Evolutionary conservation across 331 rosid genomes (phyloP).

Genomic region (Telfairia occidentalis): DNA sequence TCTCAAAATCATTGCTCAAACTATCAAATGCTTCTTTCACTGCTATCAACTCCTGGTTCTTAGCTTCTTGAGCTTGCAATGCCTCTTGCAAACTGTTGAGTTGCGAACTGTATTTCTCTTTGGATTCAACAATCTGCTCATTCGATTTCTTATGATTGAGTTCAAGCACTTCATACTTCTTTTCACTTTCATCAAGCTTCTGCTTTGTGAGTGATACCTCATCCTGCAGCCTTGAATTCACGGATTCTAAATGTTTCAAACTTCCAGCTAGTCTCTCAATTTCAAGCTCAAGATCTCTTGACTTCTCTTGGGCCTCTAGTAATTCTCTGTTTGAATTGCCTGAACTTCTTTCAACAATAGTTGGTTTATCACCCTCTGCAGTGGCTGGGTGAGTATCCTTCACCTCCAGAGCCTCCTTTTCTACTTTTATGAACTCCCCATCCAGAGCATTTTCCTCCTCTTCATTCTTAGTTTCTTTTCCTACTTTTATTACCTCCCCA

Average conservation of each 20-base stretch:
- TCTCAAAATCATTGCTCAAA: conserved; percentile 49
- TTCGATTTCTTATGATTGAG: conserved; percentile 50
- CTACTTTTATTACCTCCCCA: conserved; percentile 28
- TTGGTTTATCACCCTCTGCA: conserved; percentile 25
- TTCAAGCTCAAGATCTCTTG: conserved; percentile 62
- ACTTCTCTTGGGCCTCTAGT: conserved; percentile 79
- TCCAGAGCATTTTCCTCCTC: conserved; percentile 75
- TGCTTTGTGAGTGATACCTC: conserved; percentile 45
- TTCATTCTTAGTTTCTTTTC: conserved; percentile 49
- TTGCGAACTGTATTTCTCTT: conserved; percentile 51
- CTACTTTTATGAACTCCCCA: conserved; percentile 91
- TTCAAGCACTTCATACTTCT: conserved; percentile 51
- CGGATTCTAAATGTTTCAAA: conserved; percentile 60
- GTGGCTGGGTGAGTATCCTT: conserved; percentile 26
- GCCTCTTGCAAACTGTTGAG: conserved; percentile 54
- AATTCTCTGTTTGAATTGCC: conserved; percentile 53
- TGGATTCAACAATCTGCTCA: conserved; percentile 47
- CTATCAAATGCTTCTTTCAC: conserved; percentile 63
- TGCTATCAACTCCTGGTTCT: conserved; percentile 43
- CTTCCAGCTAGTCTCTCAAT: conserved; percentile 41
- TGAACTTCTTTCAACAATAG: conserved; percentile 37
- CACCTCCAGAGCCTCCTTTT: conserved; percentile 52
- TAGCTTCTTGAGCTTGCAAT: conserved; percentile 53
- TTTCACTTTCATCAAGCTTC: conserved; percentile 50
- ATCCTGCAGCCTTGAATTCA: conserved; percentile 54